These are phyloP conservation scores for Brassica incana DNA, from an alignment of 345 rosid genomes.

Conservation along the genomic window DNA sequence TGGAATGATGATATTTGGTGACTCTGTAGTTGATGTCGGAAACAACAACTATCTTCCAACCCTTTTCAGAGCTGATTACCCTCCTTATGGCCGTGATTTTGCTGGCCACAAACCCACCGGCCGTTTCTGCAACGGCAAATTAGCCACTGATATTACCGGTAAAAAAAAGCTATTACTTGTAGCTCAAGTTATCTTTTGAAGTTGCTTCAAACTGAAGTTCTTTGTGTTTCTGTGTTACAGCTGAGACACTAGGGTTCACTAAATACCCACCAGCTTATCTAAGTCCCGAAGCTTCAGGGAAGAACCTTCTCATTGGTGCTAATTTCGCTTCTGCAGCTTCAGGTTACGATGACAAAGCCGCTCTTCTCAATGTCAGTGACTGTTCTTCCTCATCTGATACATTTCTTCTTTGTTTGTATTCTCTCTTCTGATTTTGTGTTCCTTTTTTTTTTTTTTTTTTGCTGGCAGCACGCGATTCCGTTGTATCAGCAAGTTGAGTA, in stretches of 20 bases:
- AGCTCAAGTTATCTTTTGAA: constrained; percentile 6
- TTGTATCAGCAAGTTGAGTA: constrained; percentile 69
- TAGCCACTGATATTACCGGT: constrained; percentile 92
- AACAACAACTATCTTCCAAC: constrained; percentile 88
- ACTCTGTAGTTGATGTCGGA: constrained; percentile 90
- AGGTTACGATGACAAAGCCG: constrained; percentile 82
- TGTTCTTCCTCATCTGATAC: not conserved
- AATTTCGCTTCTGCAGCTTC: constrained; percentile 95
- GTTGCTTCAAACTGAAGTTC: constrained; percentile 7
- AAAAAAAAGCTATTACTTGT: constrained; percentile 19
- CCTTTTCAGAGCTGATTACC: constrained; percentile 74
- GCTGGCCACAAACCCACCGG: constrained; percentile 69
- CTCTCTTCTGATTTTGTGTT: not conserved
- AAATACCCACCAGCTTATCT: constrained; percentile 77
- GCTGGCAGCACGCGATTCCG: constrained; percentile 77
- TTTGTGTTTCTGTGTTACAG: constrained; percentile 41
- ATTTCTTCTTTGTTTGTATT: not conserved
- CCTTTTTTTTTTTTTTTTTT: not conserved
- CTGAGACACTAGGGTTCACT: constrained; percentile 83
- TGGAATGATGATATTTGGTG: constrained; percentile 76
- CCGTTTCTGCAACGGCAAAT: constrained; percentile 89
- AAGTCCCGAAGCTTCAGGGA: constrained; percentile 86
- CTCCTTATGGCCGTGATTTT: constrained; percentile 94
- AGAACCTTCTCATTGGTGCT: constrained; percentile 86
- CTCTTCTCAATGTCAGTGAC: constrained; percentile 52